phyloP scores from a whole-genome alignment of 306 rosid species.

The Hippophae rhamnoides region DNA sequence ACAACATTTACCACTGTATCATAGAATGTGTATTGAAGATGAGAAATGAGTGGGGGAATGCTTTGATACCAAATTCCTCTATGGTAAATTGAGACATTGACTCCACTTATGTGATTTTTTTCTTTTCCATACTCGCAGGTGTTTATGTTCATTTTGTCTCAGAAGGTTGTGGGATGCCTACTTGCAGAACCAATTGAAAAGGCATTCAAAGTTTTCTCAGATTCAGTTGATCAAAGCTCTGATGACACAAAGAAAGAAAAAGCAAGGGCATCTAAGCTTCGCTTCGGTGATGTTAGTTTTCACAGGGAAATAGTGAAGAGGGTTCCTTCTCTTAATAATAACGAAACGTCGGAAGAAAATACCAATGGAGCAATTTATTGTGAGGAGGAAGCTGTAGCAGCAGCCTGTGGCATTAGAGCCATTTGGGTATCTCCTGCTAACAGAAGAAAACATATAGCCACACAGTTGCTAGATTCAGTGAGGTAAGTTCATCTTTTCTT shows the following conservation, averaged over 20 bases:
- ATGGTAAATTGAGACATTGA: neutral
- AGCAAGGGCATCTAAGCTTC: constrained; percentile 28
- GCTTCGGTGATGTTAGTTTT: constrained; percentile 60
- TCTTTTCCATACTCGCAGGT: constrained; percentile 29
- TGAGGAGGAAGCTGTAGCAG: constrained; percentile 43
- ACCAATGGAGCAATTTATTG: constrained; percentile 44
- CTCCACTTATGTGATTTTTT: neutral
- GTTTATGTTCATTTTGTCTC: constrained; percentile 52
- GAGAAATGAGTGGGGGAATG: neutral
- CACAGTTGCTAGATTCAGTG: constrained; percentile 58
- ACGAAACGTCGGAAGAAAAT: constrained; percentile 21
- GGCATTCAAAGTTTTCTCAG: constrained; percentile 53
- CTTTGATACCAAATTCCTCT: neutral
- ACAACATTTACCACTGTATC: neutral
- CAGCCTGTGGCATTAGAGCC: constrained; percentile 73
- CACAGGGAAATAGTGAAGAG: constrained; percentile 50
- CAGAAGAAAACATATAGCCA: constrained; percentile 66
- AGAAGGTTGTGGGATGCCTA: constrained; percentile 51
- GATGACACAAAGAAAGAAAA: constrained; percentile 21
- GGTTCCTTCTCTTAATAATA: constrained; percentile 20
- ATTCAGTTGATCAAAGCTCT: constrained; percentile 20
- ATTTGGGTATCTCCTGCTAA: constrained; percentile 78
- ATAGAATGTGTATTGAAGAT: neutral
- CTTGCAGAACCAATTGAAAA: constrained; percentile 61
- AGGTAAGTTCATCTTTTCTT: constrained; percentile 34